Conservation (phyloP, 1,284 basidiomycete genomes). For the Marasmius tenuissimus region DNA sequence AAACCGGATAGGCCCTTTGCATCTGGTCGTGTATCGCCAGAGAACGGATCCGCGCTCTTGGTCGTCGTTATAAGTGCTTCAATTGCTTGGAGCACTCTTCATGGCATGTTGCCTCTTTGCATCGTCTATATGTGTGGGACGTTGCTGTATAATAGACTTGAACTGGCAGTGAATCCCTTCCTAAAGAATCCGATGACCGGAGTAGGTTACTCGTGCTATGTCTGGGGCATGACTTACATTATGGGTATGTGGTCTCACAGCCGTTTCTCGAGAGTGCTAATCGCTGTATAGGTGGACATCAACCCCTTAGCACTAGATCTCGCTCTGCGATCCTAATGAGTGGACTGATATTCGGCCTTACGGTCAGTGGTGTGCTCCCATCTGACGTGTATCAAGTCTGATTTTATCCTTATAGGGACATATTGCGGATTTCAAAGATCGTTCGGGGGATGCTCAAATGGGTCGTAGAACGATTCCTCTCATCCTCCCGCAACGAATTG, state of each 20-base stretch:
- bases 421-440: slow-evolving; percentile 34
- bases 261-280: neutral
- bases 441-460: slow-evolving; percentile 26
- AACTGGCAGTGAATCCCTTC: slow-evolving; percentile 28
- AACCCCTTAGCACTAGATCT: slow-evolving; percentile 17
- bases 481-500: slow-evolving; percentile 15
- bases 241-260: slow-evolving; percentile 23
- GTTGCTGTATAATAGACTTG: slow-evolving; percentile 31
- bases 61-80: slow-evolving; percentile 23
- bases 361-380: slow-evolving; percentile 15
- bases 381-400: neutral
- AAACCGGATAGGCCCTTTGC: slow-evolving; percentile 37
- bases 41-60: slow-evolving; percentile 23
- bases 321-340: slow-evolving; percentile 21
- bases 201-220: slow-evolving; percentile 31
- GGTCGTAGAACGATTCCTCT: slow-evolving; percentile 33
- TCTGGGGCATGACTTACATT: slow-evolving; percentile 32
- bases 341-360: slow-evolving; percentile 27
- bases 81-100: slow-evolving; percentile 22
- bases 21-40: slow-evolving; percentile 31
- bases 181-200: slow-evolving; percentile 30
- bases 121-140: slow-evolving; percentile 28
- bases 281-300: slow-evolving; percentile 13
- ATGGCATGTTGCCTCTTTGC: slow-evolving; percentile 22
- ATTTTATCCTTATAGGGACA: slow-evolving; percentile 17